Evolutionary conservation across 1,139 yeast species (phyloP).

Genomic region (Hansenula anomala): DNA sequence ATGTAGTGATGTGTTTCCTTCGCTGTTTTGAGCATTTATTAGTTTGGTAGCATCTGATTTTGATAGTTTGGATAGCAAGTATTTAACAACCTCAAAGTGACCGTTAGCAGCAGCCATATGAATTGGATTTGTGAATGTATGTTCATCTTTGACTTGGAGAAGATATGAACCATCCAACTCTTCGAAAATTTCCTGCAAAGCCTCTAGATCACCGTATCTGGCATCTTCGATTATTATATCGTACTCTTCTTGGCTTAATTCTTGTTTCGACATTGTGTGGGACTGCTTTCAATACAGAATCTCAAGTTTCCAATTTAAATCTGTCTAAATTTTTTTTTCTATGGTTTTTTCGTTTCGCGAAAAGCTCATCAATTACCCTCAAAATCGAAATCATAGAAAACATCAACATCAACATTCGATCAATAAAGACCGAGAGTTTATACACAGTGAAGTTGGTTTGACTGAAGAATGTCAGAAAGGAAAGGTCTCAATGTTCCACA

Average conservation of each 20-base stretch:
- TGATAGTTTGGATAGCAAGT: constrained; percentile 46
- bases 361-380: not conserved
- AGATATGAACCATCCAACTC: constrained; percentile 52
- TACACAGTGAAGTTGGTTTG: too few species aligned
- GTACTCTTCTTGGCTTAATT: constrained; percentile 60
- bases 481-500: constrained; percentile 26
- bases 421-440: too few species aligned
- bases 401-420: too few species aligned
- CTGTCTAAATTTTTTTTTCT: not conserved
- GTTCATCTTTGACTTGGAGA: constrained; percentile 53
- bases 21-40: constrained; percentile 58
- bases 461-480: constrained; percentile 1
- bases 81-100: constrained; percentile 63
- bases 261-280: constrained; percentile 7
- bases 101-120: constrained; percentile 98
- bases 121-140: constrained; percentile 66
- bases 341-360: not conserved
- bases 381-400: too few species aligned
- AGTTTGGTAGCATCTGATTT: constrained; percentile 41
- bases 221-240: constrained; percentile 80
- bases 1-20: constrained; percentile 91
- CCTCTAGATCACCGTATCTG: constrained; percentile 79
- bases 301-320: not conserved
- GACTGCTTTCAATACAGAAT: too few species aligned
- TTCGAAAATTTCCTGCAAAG: constrained; percentile 61